A percentile compares a stretch with the other conserved stretches of the same genome.
Evolutionary conservation across 1,139 yeast species (phyloP).

Genomic region (Waltiozyma sp.): DNA sequence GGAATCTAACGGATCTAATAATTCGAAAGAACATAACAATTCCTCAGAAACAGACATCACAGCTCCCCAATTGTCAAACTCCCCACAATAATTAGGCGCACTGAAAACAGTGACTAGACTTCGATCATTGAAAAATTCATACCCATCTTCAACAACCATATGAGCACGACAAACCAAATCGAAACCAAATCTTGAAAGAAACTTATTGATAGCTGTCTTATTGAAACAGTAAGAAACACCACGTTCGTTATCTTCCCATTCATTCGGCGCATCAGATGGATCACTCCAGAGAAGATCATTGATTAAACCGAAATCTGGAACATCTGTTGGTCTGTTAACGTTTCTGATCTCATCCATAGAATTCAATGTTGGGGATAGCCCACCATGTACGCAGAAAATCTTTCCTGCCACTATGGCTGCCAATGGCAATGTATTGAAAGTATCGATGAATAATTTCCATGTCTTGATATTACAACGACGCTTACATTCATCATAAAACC

Average conservation of each 20-base stretch:
- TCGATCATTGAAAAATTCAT: slow-evolving; percentile 91
- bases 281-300: slow-evolving; percentile 97
- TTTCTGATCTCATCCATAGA: slow-evolving; percentile 97
- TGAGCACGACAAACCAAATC: slow-evolving; percentile 96
- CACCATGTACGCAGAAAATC: slow-evolving; percentile 98
- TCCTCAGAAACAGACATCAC: slow-evolving; percentile 99
- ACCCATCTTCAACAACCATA: slow-evolving; percentile 98
- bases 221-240: slow-evolving; percentile 97
- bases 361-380: slow-evolving; percentile 90
- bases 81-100: slow-evolving; percentile 98
- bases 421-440: slow-evolving; percentile 95
- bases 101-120: slow-evolving; percentile 90
- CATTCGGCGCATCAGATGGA: slow-evolving; percentile 94
- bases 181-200: slow-evolving; percentile 92
- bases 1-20: slow-evolving; percentile 88
- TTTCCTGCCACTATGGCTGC: slow-evolving; percentile 97
- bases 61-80: slow-evolving; percentile 97
- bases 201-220: slow-evolving; percentile 91
- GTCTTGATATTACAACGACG: slow-evolving; percentile 94
- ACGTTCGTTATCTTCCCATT: slow-evolving; percentile 97
- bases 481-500: slow-evolving; percentile 95
- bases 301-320: slow-evolving; percentile 90
- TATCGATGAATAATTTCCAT: slow-evolving; percentile 97
- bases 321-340: slow-evolving; percentile 97
- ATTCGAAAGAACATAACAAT: slow-evolving; percentile 92